A percentile compares a stretch with the other conserved stretches of the same genome.
phyloP scores from a whole-genome alignment of 73 alveolate genomes.

The Tetrahymena elliotti region DNA sequence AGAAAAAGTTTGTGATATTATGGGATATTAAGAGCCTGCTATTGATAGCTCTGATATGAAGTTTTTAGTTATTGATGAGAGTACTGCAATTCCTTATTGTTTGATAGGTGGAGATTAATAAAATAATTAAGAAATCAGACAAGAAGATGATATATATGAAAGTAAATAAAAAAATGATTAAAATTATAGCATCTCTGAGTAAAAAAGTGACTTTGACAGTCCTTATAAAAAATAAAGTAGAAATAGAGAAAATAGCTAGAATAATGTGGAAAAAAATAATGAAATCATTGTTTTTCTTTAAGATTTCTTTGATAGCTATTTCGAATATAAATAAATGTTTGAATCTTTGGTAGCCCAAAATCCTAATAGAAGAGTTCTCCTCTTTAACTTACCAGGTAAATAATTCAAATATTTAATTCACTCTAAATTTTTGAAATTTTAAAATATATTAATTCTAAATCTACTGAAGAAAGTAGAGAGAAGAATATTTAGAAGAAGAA shows the following conservation, averaged over 20 bases:
- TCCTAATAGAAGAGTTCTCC: constrained; percentile 11
- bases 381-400: constrained; percentile 32
- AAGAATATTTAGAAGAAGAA: no score
- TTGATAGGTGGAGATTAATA: background rate
- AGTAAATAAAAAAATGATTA: background rate
- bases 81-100: background rate
- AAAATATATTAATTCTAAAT: no score
- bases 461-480: no score
- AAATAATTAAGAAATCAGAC: background rate
- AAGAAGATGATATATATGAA: background rate
- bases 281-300: background rate
- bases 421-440: no score
- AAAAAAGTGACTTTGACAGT: background rate
- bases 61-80: background rate
- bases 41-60: background rate
- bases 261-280: background rate
- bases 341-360: background rate
- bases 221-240: background rate
- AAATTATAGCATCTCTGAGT: background rate
- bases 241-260: background rate
- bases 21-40: background rate
- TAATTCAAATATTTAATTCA: background rate
- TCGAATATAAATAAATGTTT: constrained; percentile 5
- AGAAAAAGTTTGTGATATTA: background rate
- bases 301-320: constrained; percentile 34